Evolutionary conservation across 2,329 filamentous ascomycete genomes (phyloP).

Genomic region (Fusarium armeniacum): DNA sequence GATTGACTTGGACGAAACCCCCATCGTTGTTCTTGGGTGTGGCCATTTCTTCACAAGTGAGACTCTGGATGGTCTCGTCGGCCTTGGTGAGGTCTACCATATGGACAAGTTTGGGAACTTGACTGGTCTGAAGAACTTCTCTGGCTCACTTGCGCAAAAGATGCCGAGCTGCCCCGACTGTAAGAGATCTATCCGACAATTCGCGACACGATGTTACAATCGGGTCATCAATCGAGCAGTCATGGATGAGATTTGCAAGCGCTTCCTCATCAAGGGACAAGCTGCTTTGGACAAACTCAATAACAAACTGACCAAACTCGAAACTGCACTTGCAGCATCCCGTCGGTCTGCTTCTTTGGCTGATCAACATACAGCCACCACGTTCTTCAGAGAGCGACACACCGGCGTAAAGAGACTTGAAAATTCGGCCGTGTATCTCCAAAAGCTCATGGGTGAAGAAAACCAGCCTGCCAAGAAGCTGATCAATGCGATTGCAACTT

Average conservation of each 20-base stretch:
- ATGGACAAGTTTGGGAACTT: conserved; percentile 54
- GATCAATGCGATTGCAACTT: conserved; percentile 5
- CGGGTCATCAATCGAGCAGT: conserved; percentile 70
- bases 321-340: not conserved
- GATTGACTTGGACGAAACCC: conserved; percentile 68
- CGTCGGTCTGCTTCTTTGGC: not conserved
- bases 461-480: conserved; percentile 5
- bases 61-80: conserved; percentile 72
- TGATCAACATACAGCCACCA: not conserved
- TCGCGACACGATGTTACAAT: conserved; percentile 67
- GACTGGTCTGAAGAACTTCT: conserved; percentile 55
- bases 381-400: not conserved
- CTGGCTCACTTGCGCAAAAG: conserved; percentile 62
- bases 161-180: conserved; percentile 67
- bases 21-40: conserved; percentile 72
- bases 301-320: not conserved
- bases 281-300: not conserved
- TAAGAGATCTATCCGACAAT: conserved; percentile 67
- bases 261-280: conserved; percentile 61
- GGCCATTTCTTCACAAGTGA: conserved; percentile 72
- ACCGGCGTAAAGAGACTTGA: not conserved
- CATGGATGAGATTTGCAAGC: conserved; percentile 73
- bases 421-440: not conserved
- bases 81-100: conserved; percentile 64
- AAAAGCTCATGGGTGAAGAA: conserved; percentile 24